These are phyloP conservation scores for Angophora floribunda DNA, from an alignment of 345 rosid species.

Conservation along the genomic window DNA sequence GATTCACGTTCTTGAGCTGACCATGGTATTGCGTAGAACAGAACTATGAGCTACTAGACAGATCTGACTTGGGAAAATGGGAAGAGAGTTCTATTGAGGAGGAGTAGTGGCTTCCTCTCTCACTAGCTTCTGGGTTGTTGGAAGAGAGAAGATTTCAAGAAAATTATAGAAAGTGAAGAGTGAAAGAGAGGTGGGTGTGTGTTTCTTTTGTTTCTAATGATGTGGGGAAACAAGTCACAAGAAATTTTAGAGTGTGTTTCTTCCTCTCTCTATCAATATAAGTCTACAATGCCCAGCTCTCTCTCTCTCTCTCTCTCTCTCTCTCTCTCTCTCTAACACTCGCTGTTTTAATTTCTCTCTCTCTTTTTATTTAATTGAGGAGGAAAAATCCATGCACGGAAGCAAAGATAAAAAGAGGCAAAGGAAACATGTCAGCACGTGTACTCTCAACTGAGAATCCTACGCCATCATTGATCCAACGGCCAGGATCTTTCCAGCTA, in stretches of 20 bases:
- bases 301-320: not conserved
- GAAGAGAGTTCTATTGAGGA: not conserved
- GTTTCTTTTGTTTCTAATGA: not conserved
- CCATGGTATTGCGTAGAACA: not conserved
- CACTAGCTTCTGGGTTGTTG: not conserved
- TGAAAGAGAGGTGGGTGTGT: not conserved
- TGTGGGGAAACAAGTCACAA: not conserved
- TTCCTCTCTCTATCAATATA: not conserved
- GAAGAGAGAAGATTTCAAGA: not conserved
- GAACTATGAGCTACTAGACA: not conserved
- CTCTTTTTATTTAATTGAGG: not conserved
- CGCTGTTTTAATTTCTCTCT: not conserved
- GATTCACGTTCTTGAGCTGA: not conserved
- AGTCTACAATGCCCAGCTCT: not conserved
- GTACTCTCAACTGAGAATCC: conserved; percentile 2
- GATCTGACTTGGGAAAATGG: not conserved
- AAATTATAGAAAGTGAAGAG: not conserved
- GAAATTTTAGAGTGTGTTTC: not conserved
- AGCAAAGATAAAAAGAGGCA: conserved; percentile 25
- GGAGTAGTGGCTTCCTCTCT: not conserved
- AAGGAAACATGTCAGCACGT: conserved; percentile 24
- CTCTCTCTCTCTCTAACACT: not conserved
- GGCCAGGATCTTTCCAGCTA: conserved; percentile 12
- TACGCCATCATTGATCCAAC: conserved; percentile 14
- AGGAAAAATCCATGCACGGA: conserved; percentile 65